Conservation (phyloP, 2,329 filamentous ascomycete genomes). For the Tolypocladium capitatum region DNA sequence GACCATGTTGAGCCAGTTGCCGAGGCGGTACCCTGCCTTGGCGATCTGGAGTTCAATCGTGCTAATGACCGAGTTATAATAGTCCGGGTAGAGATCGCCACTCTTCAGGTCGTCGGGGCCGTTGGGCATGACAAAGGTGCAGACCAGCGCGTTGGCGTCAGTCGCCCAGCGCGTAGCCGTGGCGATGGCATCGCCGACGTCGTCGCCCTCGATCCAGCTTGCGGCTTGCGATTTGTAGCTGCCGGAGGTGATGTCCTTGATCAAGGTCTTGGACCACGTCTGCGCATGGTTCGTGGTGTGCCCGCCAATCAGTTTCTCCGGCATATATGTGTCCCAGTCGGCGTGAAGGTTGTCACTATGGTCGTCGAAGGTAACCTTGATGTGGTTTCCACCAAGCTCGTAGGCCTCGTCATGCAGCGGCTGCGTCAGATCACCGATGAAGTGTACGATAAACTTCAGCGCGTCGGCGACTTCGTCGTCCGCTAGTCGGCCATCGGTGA, state of each 20-base stretch:
- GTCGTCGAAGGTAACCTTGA: conserved; percentile 38
- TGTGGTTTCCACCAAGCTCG: conserved; percentile 36
- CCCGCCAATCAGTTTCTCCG: conserved; percentile 29
- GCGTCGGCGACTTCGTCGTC: conserved; percentile 7
- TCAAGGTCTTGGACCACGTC: conserved; percentile 23
- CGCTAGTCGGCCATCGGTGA: conserved; percentile 6
- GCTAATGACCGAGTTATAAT: conserved; percentile 24
- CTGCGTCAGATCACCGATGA: conserved; percentile 43
- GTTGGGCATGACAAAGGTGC: conserved; percentile 26
- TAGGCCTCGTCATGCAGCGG: conserved; percentile 40
- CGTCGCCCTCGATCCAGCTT: conserved; percentile 21
- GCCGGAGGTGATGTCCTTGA: conserved; percentile 22
- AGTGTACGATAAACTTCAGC: conserved; percentile 25
- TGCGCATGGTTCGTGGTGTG: conserved; percentile 20
- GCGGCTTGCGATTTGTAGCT: conserved; percentile 19
- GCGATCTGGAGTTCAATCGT: conserved; percentile 30
- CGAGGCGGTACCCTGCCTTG: conserved; percentile 27
- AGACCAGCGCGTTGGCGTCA: conserved; percentile 28
- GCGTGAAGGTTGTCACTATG: conserved; percentile 43
- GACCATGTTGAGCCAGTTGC: conserved; percentile 17
- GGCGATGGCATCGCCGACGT: conserved; percentile 15
- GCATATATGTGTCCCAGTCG: conserved; percentile 48
- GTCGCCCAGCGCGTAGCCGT: conserved; percentile 25
- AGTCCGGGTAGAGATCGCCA: conserved; percentile 24
- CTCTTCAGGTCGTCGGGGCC: conserved; percentile 23